Evolutionary conservation across 768 basidiomycete species (phyloP), one percentile per base, ranked within the genome.

Genomic region (Porphyrellus cyaneotinctus): DNA sequence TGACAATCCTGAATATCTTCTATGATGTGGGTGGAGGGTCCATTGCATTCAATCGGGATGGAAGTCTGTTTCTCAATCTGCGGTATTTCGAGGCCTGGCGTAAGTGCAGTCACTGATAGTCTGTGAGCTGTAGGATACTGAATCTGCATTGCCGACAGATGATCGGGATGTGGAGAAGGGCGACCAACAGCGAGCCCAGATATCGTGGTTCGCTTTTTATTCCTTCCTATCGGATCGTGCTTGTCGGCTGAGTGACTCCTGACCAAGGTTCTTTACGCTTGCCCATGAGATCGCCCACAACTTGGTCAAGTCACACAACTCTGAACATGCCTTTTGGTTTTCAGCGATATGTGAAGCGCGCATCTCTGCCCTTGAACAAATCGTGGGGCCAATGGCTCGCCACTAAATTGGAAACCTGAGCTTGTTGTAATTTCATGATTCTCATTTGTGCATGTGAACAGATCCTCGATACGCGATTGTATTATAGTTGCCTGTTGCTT

Each of bases 251-350:
- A 28, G 26, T 9, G 26, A 28, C 26, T 5, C 26, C 9, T 28
- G 26, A 12, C 14, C 26, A 14, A 61, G 88, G 89, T 99, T 87
- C 69, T 91, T 95, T 63, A 86, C 88, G 1, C 77, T 97, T 14
- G 93, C 95, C 0, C 95, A 97, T 66, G 93, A 93, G 64, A 88
- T 93, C 58, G 91, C 91, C 10, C 94, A 97, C 70, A 97, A 95
- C 63, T 74, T 97, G 2, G 86, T 95, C 15, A 77, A 83, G 37
- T 80, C 83, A 0, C 95, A 97, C 62, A 94, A 95, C 66, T 85
- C 90, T 1, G 87, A 94, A 64, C 94, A 95, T 58, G 91, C 93
- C 57, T 97, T 97, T 68, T 97, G 91, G 68, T 94, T 95, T 62
- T 91, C 91, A 26, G 84, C 89, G 7, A 88, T 97, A 18, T 90